Conservation (phyloP, 2,329 filamentous ascomycete genomes). For the Pseudogymnoascus sp. region DNA sequence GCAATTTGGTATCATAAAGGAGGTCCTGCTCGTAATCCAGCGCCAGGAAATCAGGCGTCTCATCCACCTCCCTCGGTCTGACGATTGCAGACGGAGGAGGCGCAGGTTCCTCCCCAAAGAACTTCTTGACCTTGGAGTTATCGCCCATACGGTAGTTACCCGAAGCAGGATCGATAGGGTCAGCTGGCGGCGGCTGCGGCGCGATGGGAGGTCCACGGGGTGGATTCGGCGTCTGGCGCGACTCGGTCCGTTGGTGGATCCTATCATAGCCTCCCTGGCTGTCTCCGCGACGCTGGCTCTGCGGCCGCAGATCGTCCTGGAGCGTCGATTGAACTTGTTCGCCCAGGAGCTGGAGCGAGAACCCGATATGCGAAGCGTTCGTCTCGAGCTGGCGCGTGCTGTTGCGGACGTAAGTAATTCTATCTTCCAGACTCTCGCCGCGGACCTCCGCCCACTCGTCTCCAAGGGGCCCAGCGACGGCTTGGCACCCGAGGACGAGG, state of each 20-base stretch:
- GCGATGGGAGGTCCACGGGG: constrained; percentile 33
- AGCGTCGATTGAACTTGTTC: constrained; percentile 64
- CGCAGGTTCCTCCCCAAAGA: constrained; percentile 59
- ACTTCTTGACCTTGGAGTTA: constrained; percentile 58
- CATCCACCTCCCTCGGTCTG: constrained; percentile 48
- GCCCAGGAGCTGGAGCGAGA: constrained; percentile 78
- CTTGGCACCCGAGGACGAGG: constrained; percentile 78
- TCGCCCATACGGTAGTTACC: constrained; percentile 54
- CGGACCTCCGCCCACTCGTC: constrained; percentile 96
- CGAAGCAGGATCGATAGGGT: constrained; percentile 34
- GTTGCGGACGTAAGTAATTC: constrained; percentile 71
- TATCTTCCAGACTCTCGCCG: constrained; percentile 80
- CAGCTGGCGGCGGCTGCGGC: constrained; percentile 16
- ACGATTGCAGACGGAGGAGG: constrained; percentile 21
- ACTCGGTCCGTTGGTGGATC: constrained; percentile 52
- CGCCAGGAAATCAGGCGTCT: constrained; percentile 75
- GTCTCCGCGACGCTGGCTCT: constrained; percentile 51
- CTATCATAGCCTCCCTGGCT: constrained; percentile 48
- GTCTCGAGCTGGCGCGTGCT: constrained; percentile 77
- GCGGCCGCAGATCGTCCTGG: constrained; percentile 41
- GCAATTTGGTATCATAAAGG: constrained; percentile 78
- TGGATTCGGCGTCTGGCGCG: constrained; percentile 32
- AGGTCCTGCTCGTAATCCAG: constrained; percentile 87
- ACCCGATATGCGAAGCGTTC: constrained; percentile 79
- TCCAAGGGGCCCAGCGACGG: constrained; percentile 81